Evolutionary conservation across 1,284 basidiomycete species (phyloP), one percentile per base, ranked within the genome.

Genomic region (Ustilago curta): DNA sequence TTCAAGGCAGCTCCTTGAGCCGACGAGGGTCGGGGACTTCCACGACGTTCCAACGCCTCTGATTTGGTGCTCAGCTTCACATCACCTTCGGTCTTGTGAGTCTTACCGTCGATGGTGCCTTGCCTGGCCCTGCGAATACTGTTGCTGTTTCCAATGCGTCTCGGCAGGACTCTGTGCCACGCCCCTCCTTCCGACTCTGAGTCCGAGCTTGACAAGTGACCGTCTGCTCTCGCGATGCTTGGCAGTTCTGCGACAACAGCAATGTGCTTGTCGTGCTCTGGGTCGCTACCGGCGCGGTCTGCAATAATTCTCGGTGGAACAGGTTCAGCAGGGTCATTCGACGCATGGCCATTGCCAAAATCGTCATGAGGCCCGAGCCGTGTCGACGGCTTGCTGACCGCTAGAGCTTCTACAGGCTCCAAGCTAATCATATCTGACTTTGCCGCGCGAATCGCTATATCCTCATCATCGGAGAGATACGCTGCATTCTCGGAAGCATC

Each of bases 101-200:
- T 43, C 37, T 66, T 65, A 25, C 42, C 62, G 29, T 66, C 69
- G 16, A 58, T 55, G 8, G 59, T 61, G 7, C 49, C 50, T 25
- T 62, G 62, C 35, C 59, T 61, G 14, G 59, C 47, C 55, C 56
- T 58, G 14, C 71, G 71, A 29, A 68, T 18, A 29, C 71, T 68
- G 32, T 56, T 62, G 42, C 66, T 56, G 35, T 74, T 57, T 18
- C 58, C 62, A 4, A 59, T 53, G n/a, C 73, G 64, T 45, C 73
- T 44, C 5, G 73, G 73, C 51, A 76, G 31, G 1, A 76, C 73
- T 29, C 69, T 48, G 25, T 76, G 73, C 73, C 73, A 76, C 2
- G 64, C 69, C 19, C 73, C 73, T 32, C 73, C 73, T 27, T 76
- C 73, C 0, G 73, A 76, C 37, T 76, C 73, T 8, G 73, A 76